Base-by-base conservation (phyloP, 768 basidiomycete genomes). In the Mycena metata region DNA sequence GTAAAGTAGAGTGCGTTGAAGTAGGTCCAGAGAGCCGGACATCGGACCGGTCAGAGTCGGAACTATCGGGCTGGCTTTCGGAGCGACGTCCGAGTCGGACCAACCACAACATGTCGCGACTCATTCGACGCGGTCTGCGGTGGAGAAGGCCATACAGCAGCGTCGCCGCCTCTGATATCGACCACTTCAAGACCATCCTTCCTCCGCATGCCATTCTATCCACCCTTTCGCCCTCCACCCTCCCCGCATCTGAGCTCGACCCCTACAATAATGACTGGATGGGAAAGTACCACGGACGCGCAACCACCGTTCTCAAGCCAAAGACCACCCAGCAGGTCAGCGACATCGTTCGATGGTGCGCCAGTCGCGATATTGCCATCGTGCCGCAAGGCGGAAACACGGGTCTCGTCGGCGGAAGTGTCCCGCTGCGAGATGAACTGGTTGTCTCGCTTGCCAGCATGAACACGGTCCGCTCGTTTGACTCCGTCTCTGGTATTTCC, bases 311-410 rank as follows among this genome's bases (percentile, higher is more conserved):
- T 15, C 83, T 99, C 58, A 95, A 92, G 77, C 98, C 98, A 7
- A 93, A 90, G 73, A 90, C 93, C 2, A 93, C 94, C 0, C 82
- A 93, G 68, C 90, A 99, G 81, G 96, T 99, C 76, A 92, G 91
- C 78, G 83, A 92, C 72, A 92, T 98, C 60, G 84, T 99, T 76
- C 91, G 90, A 76, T 94, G 91, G 84, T 99, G 98, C 79, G 89
- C 91, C 73, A 84, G 91, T 60, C 86, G 89, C 64, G 85, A 88
- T 61, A 92, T 99, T 46, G 91, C 91, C n/a, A 88, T 99, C 60
- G 96, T 98, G 2, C 98, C 98, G 2, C 98, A 99, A 79, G 97
- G 98, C 52, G 98, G 98, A 51, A 99, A 99, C 82, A 99, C 98
- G 0, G 98, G 98, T 17, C 88, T 99, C 15, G 98, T 99, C 42